phyloP scores from a whole-genome alignment of 2,329 filamentous ascomycete species.

The Mollisia scopiformis region DNA sequence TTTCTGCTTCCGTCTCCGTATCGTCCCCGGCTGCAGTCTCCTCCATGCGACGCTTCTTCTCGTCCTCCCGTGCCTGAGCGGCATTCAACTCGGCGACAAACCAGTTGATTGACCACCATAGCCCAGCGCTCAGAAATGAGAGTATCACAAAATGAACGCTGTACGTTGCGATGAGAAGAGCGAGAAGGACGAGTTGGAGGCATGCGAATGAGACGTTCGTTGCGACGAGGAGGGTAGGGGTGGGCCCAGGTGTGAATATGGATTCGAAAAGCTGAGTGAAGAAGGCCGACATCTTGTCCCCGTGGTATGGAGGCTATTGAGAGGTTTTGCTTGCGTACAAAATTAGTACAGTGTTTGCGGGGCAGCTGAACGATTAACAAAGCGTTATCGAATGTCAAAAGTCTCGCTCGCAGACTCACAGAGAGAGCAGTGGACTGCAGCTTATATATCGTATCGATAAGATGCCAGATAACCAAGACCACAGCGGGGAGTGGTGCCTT shows the following conservation, averaged over 20 bases:
- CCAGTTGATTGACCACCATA: conserved; percentile 98
- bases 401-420: background rate
- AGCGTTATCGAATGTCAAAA: background rate
- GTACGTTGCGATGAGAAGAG: conserved; percentile 78
- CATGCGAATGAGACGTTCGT: conserved; percentile 88
- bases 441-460: background rate
- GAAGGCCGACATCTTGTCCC: conserved; percentile 58
- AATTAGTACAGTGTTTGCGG: too few species aligned
- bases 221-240: conserved; percentile 83
- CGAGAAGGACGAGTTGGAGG: conserved; percentile 77
- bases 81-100: conserved; percentile 71
- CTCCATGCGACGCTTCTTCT: conserved; percentile 34
- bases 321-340: background rate
- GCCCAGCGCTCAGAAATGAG: conserved; percentile 74
- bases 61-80: conserved; percentile 49
- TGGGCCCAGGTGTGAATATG: conserved; percentile 91
- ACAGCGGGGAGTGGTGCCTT: background rate
- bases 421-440: background rate
- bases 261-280: conserved; percentile 84
- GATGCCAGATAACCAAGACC: background rate
- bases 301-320: too few species aligned
- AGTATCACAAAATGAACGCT: conserved; percentile 89
- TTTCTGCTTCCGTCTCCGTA: conserved; percentile 52
- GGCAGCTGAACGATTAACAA: background rate
- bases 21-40: conserved; percentile 32